Evolutionary conservation across 805 yeast species (phyloP).

Genomic region (Kluyveromyces dobzhanskii): DNA sequence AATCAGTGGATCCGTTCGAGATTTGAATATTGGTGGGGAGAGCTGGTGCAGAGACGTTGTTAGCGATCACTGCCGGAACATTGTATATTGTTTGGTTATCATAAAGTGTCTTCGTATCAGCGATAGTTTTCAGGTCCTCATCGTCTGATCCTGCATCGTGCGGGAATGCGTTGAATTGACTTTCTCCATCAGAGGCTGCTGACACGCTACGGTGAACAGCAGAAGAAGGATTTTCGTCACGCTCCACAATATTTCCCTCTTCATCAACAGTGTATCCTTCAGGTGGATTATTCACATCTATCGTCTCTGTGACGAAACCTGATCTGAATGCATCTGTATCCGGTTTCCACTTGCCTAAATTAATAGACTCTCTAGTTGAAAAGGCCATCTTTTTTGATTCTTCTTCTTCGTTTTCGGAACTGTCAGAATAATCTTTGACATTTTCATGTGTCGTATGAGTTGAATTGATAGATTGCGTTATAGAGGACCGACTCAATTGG

Average conservation of each 20-base stretch:
- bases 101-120: constrained; percentile 28
- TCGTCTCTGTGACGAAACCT: constrained; percentile 35
- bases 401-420: constrained; percentile 2
- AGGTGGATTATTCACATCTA: constrained; percentile 26
- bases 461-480: neutral
- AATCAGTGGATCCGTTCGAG: neutral
- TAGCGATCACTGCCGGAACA: constrained; percentile 27
- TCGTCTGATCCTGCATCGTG: constrained; percentile 14
- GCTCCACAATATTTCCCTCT: constrained; percentile 26
- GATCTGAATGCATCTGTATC: constrained; percentile 35
- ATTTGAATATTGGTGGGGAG: constrained; percentile 16
- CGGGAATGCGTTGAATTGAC: constrained; percentile 31
- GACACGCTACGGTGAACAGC: constrained; percentile 21
- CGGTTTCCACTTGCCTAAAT: constrained; percentile 52
- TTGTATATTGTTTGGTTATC: constrained; percentile 30
- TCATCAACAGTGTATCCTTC: constrained; percentile 30
- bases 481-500: neutral
- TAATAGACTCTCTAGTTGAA: constrained; percentile 25
- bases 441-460: neutral
- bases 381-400: constrained; percentile 5
- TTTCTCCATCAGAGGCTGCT: constrained; percentile 26
- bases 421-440: neutral
- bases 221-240: constrained; percentile 24
- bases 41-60: constrained; percentile 25
- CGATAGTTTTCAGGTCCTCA: constrained; percentile 26